Evolutionary conservation across 2,329 filamentous ascomycete species (phyloP), one percentile per base, ranked within the genome.

Genomic region (Cladosporium sp.): DNA sequence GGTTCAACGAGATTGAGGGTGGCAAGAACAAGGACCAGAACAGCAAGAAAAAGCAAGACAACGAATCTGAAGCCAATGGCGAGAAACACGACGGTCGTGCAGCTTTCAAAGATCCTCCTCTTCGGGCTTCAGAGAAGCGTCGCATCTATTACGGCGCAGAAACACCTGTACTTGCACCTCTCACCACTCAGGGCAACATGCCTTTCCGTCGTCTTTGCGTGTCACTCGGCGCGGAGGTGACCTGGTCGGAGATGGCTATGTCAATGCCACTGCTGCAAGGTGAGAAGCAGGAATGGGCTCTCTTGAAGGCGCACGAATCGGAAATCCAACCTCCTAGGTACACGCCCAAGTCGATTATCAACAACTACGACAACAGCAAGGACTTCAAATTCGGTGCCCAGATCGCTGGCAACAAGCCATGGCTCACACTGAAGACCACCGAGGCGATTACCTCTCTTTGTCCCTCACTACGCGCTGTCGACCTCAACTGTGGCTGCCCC

Each of bases 231-330:
- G 92, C 92, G 28, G 89, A 97, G 70, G 81, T 96, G 51, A 99
- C 94, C 0, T 99, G 96, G 78, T 97, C 93, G 0, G 94, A 99
- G 75, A 99, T 99, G 94, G 94, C 93, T 3, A 89, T 99, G 83
- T 87, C 90, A 28, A 78, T 96, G 74, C 92, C 93, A 9, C 77
- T 99, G 42, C 82, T 99, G 5, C 92, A 97, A 73, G 94, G 94
- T 37, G 85, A 89, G 64, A 95, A 93, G 75, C 82, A 87, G 1
- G 94, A 99, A 77, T 99, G 94, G 94, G 92, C 94, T 19, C 80
- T 99, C 58, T 85, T 97, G 81, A 95, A 94, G 74, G 90, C 90
- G 3, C 94, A 99, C 71, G 86, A 92, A 71, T 89, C 87, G 6
- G 94, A 99, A 74, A 79, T 88, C 17, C 74, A 78, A 20, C 84